Evolutionary conservation across 1,284 basidiomycete genomes (phyloP).

Genomic region (Schizophyllum commune): DNA sequence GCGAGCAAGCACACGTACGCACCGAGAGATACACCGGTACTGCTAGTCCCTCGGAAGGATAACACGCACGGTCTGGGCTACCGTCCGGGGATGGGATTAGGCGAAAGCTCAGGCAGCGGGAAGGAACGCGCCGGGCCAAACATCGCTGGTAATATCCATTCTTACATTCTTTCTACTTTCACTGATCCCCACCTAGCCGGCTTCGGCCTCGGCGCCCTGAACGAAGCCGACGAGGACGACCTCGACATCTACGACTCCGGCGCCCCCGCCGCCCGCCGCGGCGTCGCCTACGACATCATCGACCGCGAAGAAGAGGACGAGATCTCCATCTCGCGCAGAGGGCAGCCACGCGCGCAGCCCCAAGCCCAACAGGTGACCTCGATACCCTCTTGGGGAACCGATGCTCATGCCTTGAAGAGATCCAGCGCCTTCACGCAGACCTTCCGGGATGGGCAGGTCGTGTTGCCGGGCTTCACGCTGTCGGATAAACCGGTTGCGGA

Average conservation of each 20-base stretch:
- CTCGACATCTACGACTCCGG: constrained; percentile 72
- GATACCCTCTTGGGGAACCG: neutral
- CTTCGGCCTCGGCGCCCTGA: constrained; percentile 80
- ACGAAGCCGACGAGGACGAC: constrained; percentile 87
- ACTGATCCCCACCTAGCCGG: constrained; percentile 44
- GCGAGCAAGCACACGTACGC: constrained; percentile 83
- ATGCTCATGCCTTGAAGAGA: constrained; percentile 23
- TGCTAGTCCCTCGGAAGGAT: constrained; percentile 62
- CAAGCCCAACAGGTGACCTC: neutral
- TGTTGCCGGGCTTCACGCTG: constrained; percentile 72
- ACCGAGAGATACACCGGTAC: constrained; percentile 68
- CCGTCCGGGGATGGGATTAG: constrained; percentile 54
- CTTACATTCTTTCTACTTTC: neutral
- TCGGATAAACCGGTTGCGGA: constrained; percentile 62
- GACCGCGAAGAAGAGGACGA: constrained; percentile 59
- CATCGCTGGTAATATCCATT: constrained; percentile 45
- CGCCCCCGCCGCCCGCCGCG: constrained; percentile 30
- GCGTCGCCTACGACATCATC: constrained; percentile 65
- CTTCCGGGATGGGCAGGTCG: constrained; percentile 70
- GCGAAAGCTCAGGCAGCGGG: constrained; percentile 42
- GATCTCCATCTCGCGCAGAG: constrained; percentile 27
- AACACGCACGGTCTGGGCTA: constrained; percentile 80
- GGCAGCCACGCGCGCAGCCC: constrained; percentile 13
- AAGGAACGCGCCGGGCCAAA: constrained; percentile 36
- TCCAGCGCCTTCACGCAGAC: constrained; percentile 23